These are phyloP conservation scores for Penicillium sumatraense DNA, from an alignment of 2,329 filamentous ascomycete species.

Conservation along the genomic window DNA sequence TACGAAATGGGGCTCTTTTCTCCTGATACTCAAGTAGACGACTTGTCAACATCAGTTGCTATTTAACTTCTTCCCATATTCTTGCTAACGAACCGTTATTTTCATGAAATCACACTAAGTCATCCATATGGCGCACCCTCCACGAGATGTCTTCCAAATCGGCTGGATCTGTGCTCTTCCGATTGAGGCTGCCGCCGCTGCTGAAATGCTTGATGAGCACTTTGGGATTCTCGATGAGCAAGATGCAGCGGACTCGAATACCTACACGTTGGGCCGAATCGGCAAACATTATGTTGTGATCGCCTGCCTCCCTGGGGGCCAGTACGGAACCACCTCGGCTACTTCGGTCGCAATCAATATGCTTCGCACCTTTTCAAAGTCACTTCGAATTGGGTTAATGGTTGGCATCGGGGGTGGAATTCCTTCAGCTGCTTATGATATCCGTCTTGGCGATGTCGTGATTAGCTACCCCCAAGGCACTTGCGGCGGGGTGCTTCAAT, in stretches of 20 bases:
- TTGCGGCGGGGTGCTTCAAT: constrained; percentile 30
- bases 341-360: constrained; percentile 23
- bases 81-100: background rate
- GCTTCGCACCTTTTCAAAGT: constrained; percentile 19
- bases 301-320: constrained; percentile 17
- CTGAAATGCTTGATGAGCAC: constrained; percentile 17
- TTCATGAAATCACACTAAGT: background rate
- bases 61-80: background rate
- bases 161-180: background rate
- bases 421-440: constrained; percentile 27
- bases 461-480: constrained; percentile 24
- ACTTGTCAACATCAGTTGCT: constrained; percentile 2
- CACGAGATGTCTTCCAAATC: background rate
- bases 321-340: constrained; percentile 20
- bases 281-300: constrained; percentile 26
- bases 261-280: constrained; percentile 25
- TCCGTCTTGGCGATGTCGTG: constrained; percentile 37
- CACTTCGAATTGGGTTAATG: constrained; percentile 24
- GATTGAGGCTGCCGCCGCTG: background rate
- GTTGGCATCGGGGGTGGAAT: constrained; percentile 34
- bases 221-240: constrained; percentile 21
- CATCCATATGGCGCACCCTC: background rate
- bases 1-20: constrained; percentile 11
- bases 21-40: background rate
- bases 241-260: constrained; percentile 21